A percentile compares a stretch with the other conserved stretches of the same genome.
Evolutionary conservation across 495 filamentous ascomycete genomes (phyloP).

Genomic region (Penicillium pulvis): DNA sequence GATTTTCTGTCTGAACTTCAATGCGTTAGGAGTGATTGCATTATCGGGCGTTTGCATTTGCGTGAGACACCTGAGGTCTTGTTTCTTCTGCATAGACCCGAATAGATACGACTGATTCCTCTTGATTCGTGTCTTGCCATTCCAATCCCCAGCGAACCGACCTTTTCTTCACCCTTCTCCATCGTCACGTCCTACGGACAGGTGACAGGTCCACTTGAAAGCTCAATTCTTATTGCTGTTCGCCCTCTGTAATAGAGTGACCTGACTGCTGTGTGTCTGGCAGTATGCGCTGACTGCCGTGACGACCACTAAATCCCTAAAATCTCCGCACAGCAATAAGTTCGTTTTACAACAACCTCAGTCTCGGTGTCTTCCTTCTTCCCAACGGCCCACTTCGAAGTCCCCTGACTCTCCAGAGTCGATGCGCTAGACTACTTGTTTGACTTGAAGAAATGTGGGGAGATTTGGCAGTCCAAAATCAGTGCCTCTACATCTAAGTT

Average conservation of each 20-base stretch:
- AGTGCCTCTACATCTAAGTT: slow-evolving; percentile 14
- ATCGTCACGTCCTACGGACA: neutral
- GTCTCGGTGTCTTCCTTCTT: neutral
- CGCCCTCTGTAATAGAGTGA: neutral
- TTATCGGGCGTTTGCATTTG: neutral
- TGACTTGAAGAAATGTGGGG: slow-evolving; percentile 24
- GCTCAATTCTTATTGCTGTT: neutral
- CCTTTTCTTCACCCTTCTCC: neutral
- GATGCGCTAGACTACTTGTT: slow-evolving; percentile 12
- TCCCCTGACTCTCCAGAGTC: neutral
- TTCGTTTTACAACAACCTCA: neutral
- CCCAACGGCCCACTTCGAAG: neutral
- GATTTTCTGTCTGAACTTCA: slow-evolving; percentile 16
- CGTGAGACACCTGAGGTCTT: neutral
- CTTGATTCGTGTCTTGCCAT: neutral
- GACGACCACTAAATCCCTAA: neutral
- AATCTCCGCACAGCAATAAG: neutral
- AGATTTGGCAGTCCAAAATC: slow-evolving; percentile 11
- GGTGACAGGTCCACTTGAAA: neutral
- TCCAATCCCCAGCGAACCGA: neutral
- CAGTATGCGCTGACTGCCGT: neutral
- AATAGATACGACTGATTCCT: neutral
- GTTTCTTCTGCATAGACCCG: neutral
- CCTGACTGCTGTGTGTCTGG: neutral
- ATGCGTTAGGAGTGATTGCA: neutral